Percentiles rank a stretch among this genome's conserved stretches.
Conservation (phyloP, 768 basidiomycete species). For the Trametes cinnabarina region DNA sequence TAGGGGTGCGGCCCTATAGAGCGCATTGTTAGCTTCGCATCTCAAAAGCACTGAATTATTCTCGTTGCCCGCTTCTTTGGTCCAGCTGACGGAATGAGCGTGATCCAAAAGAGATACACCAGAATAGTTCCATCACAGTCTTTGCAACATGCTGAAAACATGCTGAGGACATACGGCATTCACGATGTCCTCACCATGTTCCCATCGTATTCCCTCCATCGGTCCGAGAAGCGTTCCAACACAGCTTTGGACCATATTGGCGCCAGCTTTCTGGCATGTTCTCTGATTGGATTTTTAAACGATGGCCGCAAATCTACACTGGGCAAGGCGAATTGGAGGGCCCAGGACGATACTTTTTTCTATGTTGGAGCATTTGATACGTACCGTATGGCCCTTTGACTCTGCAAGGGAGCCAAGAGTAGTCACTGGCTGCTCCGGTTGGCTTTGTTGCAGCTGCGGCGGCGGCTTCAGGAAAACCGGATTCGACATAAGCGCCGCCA, state of each 20-base stretch:
- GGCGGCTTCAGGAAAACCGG: conserved; percentile 72
- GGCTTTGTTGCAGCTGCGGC: conserved; percentile 17
- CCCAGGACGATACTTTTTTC: not conserved
- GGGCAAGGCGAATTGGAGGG: too few relatives aligned
- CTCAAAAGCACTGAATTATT: too few relatives aligned
- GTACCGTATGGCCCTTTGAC: conserved; percentile 14
- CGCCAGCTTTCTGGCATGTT: not conserved
- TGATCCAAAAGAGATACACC: too few relatives aligned
- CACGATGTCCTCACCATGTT: not conserved
- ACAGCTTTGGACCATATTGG: not conserved
- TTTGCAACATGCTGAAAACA: not conserved
- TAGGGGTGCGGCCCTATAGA: conserved; percentile 15
- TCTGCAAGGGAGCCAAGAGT: conserved; percentile 29
- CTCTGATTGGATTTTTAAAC: too few relatives aligned
- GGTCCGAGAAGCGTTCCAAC: not conserved
- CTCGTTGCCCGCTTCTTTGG: too few relatives aligned
- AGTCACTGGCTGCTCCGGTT: conserved; percentile 12
- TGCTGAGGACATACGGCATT: not conserved
- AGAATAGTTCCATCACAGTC: too few relatives aligned
- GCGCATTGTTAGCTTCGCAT: not conserved
- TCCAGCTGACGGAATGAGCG: too few relatives aligned
- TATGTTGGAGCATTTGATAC: not conserved
- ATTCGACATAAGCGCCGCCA: conserved; percentile 58
- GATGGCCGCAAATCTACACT: too few relatives aligned
- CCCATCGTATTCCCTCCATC: not conserved